Percentiles rank a stretch among this genome's conserved stretches.
Conservation (phyloP, 495 filamentous ascomycete genomes). For the Tuber umbilicatum region DNA sequence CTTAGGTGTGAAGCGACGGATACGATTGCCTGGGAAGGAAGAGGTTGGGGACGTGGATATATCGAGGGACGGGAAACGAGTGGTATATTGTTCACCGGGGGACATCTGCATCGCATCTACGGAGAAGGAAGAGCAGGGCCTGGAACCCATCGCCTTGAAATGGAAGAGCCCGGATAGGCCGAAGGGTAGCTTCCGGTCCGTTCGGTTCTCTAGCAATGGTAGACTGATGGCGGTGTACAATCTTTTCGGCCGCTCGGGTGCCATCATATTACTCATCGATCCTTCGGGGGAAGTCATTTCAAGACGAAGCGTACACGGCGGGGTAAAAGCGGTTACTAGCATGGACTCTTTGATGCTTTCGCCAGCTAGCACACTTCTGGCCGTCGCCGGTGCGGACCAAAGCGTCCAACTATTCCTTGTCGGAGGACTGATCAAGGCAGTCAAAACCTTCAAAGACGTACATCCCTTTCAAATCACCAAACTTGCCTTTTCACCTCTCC, state of each 20-base stretch:
- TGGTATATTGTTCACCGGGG: conserved; percentile 71
- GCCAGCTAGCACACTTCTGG: conserved; percentile 54
- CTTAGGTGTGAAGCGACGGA: conserved; percentile 59
- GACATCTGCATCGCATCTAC: conserved; percentile 52
- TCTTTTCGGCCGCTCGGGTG: conserved; percentile 52
- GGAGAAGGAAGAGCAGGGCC: background rate
- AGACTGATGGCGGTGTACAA: conserved; percentile 51
- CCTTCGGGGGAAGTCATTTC: conserved; percentile 46
- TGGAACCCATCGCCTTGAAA: conserved; percentile 18
- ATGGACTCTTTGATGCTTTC: conserved; percentile 47
- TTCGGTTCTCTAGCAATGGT: conserved; percentile 64
- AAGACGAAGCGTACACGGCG: conserved; percentile 52
- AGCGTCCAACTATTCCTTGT: conserved; percentile 72
- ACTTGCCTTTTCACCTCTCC: conserved; percentile 68
- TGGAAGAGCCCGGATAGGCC: conserved; percentile 41
- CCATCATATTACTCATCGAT: conserved; percentile 65
- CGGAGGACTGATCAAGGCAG: conserved; percentile 54
- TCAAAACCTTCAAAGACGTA: conserved; percentile 61
- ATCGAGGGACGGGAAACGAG: conserved; percentile 50
- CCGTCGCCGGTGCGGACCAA: conserved; percentile 74
- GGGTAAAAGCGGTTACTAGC: conserved; percentile 49
- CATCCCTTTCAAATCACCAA: conserved; percentile 83
- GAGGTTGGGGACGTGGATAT: conserved; percentile 68
- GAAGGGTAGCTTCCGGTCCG: conserved; percentile 52
- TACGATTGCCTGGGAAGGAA: conserved; percentile 52